A percentile compares a stretch with the other conserved stretches of the same genome.
phyloP scores from a whole-genome alignment of 2,329 filamentous ascomycete species.

The Xylariomycetidae sp. region DNA sequence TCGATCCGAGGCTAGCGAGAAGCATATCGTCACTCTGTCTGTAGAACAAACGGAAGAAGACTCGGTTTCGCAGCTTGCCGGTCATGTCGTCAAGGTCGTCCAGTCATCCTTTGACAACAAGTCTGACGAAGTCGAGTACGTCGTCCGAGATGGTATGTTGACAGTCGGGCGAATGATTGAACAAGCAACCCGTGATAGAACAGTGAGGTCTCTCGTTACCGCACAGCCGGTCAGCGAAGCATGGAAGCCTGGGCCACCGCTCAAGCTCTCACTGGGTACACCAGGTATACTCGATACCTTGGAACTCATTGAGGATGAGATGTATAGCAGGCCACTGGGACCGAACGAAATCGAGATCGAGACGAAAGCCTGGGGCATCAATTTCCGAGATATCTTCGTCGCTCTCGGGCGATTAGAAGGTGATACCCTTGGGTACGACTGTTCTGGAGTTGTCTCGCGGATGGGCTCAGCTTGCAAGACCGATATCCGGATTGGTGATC shows the following conservation, averaged over 20 bases:
- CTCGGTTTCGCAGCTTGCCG: background rate
- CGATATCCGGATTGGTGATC: constrained; percentile 1
- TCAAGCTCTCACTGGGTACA: constrained; percentile 3
- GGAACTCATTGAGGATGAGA: constrained; percentile 8
- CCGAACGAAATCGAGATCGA: constrained; percentile 15
- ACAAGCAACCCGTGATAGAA: background rate
- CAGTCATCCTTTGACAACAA: background rate
- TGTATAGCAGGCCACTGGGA: constrained; percentile 1
- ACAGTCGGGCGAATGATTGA: constrained; percentile 4
- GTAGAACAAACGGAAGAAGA: constrained; percentile 1
- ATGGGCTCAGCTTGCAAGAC: background rate
- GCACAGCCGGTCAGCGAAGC: background rate
- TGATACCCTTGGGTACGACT: constrained; percentile 4
- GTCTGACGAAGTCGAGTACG: constrained; percentile 6
- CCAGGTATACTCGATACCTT: constrained; percentile 14
- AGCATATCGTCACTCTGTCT: constrained; percentile 5
- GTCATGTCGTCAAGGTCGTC: background rate
- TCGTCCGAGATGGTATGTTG: constrained; percentile 1
- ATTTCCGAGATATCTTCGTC: constrained; percentile 7
- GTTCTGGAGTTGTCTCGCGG: constrained; percentile 4
- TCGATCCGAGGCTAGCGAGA: constrained; percentile 2
- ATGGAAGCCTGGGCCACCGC: constrained; percentile 5
- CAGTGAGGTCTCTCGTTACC: background rate
- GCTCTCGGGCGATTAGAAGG: constrained; percentile 3
- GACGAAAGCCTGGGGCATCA: constrained; percentile 3